Conservation (phyloP, 1,284 basidiomycete species). For the Austroboletus novae-zelandiae region DNA sequence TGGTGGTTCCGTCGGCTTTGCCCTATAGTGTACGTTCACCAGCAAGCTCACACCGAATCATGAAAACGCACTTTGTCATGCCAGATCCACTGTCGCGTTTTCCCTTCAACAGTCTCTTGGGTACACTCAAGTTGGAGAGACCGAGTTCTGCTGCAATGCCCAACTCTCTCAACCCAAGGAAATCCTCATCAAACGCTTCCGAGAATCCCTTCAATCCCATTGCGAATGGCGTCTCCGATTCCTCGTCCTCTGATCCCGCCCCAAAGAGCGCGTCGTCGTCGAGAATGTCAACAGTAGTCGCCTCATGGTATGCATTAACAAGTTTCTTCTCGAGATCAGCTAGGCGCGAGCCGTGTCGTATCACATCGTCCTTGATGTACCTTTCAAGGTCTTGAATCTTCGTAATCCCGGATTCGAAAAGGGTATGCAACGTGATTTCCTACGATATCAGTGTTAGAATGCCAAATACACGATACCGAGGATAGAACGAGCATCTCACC, state of each 20-base stretch:
- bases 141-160: constrained; percentile 90
- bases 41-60: not conserved
- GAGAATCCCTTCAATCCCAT: constrained; percentile 82
- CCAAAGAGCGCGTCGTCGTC: constrained; percentile 80
- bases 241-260: constrained; percentile 67
- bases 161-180: constrained; percentile 84
- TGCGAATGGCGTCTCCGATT: constrained; percentile 72
- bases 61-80: constrained; percentile 46
- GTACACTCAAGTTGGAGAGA: constrained; percentile 75
- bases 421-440: constrained; percentile 90
- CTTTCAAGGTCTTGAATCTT: constrained; percentile 76
- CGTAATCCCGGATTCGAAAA: constrained; percentile 84
- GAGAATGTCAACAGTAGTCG: constrained; percentile 60
- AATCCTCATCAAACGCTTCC: constrained; percentile 89
- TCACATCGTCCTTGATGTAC: constrained; percentile 88
- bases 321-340: constrained; percentile 85
- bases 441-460: constrained; percentile 31
- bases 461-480: constrained; percentile 2
- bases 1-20: constrained; percentile 71
- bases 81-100: constrained; percentile 43
- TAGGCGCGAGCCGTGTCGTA: constrained; percentile 77
- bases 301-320: constrained; percentile 77
- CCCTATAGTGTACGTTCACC: constrained; percentile 34
- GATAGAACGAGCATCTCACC: constrained; percentile 43
- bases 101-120: constrained; percentile 76